Evolutionary conservation across 2,329 filamentous ascomycete genomes (phyloP).

Genomic region (Talaromyces rugulosus): DNA sequence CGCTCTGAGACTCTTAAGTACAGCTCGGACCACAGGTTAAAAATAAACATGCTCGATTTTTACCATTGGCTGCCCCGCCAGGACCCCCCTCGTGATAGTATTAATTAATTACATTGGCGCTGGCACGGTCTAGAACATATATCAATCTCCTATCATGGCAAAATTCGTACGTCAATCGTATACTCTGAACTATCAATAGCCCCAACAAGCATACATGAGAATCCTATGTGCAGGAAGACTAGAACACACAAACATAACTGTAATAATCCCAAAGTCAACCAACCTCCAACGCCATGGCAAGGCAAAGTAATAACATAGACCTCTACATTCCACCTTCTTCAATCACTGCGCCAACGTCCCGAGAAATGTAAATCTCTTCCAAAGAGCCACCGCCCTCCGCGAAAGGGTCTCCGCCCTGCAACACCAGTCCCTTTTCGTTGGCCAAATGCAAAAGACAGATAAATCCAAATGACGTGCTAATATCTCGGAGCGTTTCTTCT

Average conservation of each 20-base stretch:
- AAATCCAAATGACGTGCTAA: constrained; percentile 84
- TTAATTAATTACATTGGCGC: background rate
- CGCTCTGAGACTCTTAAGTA: too few relatives aligned
- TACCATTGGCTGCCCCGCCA: background rate
- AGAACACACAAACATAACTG: background rate
- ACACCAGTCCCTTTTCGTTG: constrained; percentile 84
- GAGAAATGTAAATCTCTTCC: constrained; percentile 43
- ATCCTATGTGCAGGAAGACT: background rate
- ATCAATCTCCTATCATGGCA: background rate
- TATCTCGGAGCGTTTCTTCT: constrained; percentile 81
- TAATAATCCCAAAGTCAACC: background rate
- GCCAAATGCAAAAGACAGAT: constrained; percentile 88
- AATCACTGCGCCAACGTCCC: constrained; percentile 36
- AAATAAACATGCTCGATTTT: background rate
- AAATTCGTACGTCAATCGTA: background rate
- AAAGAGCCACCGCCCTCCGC: constrained; percentile 27
- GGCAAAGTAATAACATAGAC: background rate
- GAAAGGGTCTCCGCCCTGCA: constrained; percentile 57
- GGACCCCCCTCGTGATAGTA: background rate
- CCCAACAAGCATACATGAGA: background rate
- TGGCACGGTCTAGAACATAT: background rate
- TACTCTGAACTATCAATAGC: background rate
- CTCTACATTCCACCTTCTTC: constrained; percentile 26
- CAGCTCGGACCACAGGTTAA: background rate
- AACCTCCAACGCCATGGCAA: background rate